Evolutionary conservation across 345 rosid species (phyloP).

Genomic region (Gossypium anomalum): DNA sequence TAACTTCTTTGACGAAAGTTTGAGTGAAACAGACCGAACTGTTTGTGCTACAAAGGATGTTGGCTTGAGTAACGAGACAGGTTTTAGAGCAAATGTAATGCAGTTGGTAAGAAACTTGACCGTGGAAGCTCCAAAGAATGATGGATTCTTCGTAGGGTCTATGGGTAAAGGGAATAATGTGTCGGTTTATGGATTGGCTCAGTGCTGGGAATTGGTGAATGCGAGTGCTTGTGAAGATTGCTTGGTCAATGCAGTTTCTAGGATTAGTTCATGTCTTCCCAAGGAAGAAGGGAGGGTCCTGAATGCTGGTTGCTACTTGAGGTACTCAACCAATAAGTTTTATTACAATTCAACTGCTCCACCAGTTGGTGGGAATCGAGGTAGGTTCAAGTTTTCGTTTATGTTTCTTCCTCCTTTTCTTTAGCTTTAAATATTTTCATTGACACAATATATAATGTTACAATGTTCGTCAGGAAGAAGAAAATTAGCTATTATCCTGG

Average conservation of each 20-base stretch:
- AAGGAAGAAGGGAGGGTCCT: conserved; percentile 63
- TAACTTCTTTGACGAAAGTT: conserved; percentile 56
- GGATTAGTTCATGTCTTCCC: conserved; percentile 44
- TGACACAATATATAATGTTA: not conserved
- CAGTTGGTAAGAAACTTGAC: conserved; percentile 58
- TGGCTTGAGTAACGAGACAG: conserved; percentile 38
- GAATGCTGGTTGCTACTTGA: conserved; percentile 80
- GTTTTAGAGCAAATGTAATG: conserved; percentile 40
- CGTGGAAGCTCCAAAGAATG: conserved; percentile 39
- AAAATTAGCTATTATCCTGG: conserved; percentile 48
- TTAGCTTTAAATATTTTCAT: not conserved
- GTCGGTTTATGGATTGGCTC: conserved; percentile 80
- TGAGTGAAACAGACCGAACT: conserved; percentile 22
- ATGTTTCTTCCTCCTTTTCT: no score
- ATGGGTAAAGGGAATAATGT: conserved; percentile 50
- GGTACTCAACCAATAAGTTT: conserved; percentile 63
- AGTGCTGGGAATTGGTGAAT: conserved; percentile 69
- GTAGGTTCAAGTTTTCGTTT: conserved; percentile 24
- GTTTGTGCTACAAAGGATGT: conserved; percentile 45
- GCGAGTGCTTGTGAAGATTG: conserved; percentile 47
- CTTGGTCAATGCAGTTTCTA: conserved; percentile 38
- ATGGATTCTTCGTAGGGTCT: conserved; percentile 59
- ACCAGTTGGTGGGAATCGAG: conserved; percentile 28
- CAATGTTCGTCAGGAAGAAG: conserved; percentile 33
- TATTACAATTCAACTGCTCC: conserved; percentile 46